Evolutionary conservation across 129 eudicot genomes (phyloP), one percentile per base, ranked within the genome.

Genomic region (Ambrosia artemisiifolia): DNA sequence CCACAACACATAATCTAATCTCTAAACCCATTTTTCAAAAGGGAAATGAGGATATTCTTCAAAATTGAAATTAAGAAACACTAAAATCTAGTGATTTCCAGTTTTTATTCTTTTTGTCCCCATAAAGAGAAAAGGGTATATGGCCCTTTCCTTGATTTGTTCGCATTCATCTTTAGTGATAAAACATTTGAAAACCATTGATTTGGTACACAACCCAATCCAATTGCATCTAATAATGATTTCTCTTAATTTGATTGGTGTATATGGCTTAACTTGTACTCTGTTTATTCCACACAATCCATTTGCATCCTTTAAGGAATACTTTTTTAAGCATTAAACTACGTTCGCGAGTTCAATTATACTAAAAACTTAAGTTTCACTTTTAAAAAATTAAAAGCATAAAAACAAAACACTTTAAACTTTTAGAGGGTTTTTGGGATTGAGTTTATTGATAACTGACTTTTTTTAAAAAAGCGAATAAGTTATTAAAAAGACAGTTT

Each of bases 201-300:
- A 17, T 71, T 57, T 71, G 54, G 54, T 71, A 66, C 20, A 55
- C 66, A 56, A 55, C 57, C 55, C 43, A 71, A 47, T 67, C 43
- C 16, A 7, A 17, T 64, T 42, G 9, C 10, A 65, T 16, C n/a
- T 35, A 60, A 3, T 56, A 55, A 55, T 55, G 20, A 19, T 9
- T 19, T 24, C 34, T 19, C n/a, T 56, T 9, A 56, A 9, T 10
- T 56, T 56, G 6, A 56, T 35, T 56, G 35, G 63, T 20, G 35
- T 2, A 32, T 59, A 59, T 59, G 12, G 11, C 11, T 59, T 20
- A 20, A 56, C n/a, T 20, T 11, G 63, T 24, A 8, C 35, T 56
- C 20, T 19, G 61, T 18, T 54, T 57, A 11, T 57, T 28, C 34
- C 28, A 24, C 28, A 24, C 28, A 24, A 24, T 24, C 28, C 28